These are phyloP conservation scores for Colletotrichum lindemuthianum DNA, from an alignment of 2,329 filamentous ascomycete genomes.

Conservation along the genomic window DNA sequence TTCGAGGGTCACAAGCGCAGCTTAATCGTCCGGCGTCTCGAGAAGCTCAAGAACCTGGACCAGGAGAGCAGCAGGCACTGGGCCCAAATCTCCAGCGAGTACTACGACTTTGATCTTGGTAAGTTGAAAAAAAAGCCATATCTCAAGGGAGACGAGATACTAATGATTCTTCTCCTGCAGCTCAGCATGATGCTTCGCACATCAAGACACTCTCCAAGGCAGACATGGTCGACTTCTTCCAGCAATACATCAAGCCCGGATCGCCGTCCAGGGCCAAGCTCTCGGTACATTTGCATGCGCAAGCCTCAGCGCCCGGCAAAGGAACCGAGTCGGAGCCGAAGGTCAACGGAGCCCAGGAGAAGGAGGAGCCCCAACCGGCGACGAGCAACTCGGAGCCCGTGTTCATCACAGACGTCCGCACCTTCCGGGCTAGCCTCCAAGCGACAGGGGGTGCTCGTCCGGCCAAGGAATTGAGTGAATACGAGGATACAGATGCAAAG, in stretches of 20 bases:
- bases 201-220: slow-evolving; percentile 80
- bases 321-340: slow-evolving; percentile 55
- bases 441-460: slow-evolving; percentile 79
- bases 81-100: slow-evolving; percentile 85
- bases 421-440: slow-evolving; percentile 80
- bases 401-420: slow-evolving; percentile 80
- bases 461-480: slow-evolving; percentile 80
- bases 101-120: slow-evolving; percentile 91
- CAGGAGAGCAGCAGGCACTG: slow-evolving; percentile 87
- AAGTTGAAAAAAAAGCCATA: slow-evolving; percentile 46
- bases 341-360: slow-evolving; percentile 44
- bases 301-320: slow-evolving; percentile 60
- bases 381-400: slow-evolving; percentile 53
- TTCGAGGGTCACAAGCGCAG: slow-evolving; percentile 94
- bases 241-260: slow-evolving; percentile 76
- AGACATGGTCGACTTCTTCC: slow-evolving; percentile 84
- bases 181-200: slow-evolving; percentile 78
- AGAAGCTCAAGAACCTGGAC: slow-evolving; percentile 91
- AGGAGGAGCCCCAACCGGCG: slow-evolving; percentile 46
- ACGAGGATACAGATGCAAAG: slow-evolving; percentile 87
- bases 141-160: background rate
- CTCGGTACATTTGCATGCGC: slow-evolving; percentile 84
- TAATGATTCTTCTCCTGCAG: slow-evolving; percentile 51
- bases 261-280: slow-evolving; percentile 83
- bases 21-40: slow-evolving; percentile 84